Base-by-base conservation (phyloP, 2,329 filamentous ascomycete species). In the Epichloe gansuensis region DNA sequence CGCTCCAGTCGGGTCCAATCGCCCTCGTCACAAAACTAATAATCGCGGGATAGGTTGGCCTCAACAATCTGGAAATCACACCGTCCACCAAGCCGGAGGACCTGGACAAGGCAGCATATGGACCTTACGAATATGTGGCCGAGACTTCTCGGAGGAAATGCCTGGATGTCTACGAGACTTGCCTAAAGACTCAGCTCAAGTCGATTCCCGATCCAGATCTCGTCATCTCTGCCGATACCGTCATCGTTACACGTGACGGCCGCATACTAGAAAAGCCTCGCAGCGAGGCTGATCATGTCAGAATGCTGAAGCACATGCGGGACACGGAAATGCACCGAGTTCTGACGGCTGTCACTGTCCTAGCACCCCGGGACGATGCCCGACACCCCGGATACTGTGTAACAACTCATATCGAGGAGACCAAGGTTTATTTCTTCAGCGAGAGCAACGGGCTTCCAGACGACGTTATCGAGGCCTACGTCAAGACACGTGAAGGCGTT, bases 241-340 rank as follows among this genome's bases (percentile, higher is more conserved):
- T 98, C 52, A 87, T 98, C 55, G 86, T 93, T 13, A 84, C 82
- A 9, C 76, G 80, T 11, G 72, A 78, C 41, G 90, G 90, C 0
- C 74, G 78, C 50, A 88, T 98, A 50, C 72, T 98, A 3, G 93
- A 98, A 74, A 98, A 98, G 72, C 93, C 93, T 11, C 76, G 83
- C 50, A 87, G 74, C 55, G 87, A 91, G 68, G 79, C 77, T 5
- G 84, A 95, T 42, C 93, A 98, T 68, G 72, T 90, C 44, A 72
- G 77, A 34, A 97, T 95, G 87, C 73, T 98, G 56, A 85, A 84
- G 66, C 77, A 80, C 66, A 73, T 98, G 62, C 75, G 93, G 42
- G 89, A 96, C 69, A 82, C 82, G 45, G 74, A 77, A 35, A 69
- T 78, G 57, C 93, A 97, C 71, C 85, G 84, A 59, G 89, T 95